Evolutionary conservation across 2,329 filamentous ascomycete genomes (phyloP).

Genomic region (Lithohypha guttulata): DNA sequence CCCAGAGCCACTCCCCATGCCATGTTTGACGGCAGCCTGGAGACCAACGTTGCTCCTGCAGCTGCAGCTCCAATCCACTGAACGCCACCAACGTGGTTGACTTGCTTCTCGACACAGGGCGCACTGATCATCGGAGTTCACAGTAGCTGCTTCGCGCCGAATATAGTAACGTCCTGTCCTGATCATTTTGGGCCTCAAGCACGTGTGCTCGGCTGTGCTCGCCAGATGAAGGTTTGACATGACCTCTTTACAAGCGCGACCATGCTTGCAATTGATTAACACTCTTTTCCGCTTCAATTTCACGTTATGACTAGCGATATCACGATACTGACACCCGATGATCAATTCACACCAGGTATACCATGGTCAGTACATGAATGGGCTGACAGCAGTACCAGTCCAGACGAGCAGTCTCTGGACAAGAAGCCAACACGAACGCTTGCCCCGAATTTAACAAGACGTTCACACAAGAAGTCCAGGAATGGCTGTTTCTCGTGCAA

Average conservation of each 20-base stretch:
- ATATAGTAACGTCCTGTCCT: slow-evolving; percentile 1
- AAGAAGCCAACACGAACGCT: slow-evolving; percentile 16
- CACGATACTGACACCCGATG: slow-evolving; percentile 6
- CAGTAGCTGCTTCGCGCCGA: background rate
- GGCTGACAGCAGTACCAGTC: slow-evolving; percentile 3
- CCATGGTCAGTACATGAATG: slow-evolving; percentile 5
- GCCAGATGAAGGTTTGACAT: background rate
- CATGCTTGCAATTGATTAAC: no score
- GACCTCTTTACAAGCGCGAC: slow-evolving; percentile 1
- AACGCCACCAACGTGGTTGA: background rate
- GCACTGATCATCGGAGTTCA: background rate
- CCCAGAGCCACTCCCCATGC: slow-evolving; percentile 2
- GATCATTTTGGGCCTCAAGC: background rate
- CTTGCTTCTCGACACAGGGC: slow-evolving; percentile 4
- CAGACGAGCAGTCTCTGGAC: slow-evolving; percentile 4
- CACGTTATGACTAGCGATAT: slow-evolving; percentile 3
- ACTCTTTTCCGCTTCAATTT: background rate
- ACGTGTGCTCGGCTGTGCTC: background rate
- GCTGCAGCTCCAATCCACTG: background rate
- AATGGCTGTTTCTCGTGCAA: slow-evolving; percentile 34
- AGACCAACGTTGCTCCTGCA: slow-evolving; percentile 5
- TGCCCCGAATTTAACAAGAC: slow-evolving; percentile 21
- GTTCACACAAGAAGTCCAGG: slow-evolving; percentile 32
- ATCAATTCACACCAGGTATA: slow-evolving; percentile 6
- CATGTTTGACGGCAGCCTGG: slow-evolving; percentile 5